These are phyloP conservation scores for Botrytis aclada DNA, from an alignment of 2,329 filamentous ascomycete species.

Conservation along the genomic window DNA sequence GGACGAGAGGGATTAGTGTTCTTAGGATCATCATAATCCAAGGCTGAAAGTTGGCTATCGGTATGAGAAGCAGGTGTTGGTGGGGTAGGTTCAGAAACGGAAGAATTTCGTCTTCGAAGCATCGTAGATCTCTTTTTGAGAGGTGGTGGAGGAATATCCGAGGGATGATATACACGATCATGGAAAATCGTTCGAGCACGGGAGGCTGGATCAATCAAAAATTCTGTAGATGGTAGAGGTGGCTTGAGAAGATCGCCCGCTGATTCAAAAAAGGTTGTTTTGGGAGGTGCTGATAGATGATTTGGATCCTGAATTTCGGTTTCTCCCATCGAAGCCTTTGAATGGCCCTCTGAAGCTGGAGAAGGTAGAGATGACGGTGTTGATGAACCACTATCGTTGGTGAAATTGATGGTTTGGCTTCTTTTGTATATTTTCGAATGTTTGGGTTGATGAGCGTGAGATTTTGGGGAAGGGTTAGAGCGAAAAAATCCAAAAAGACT, in stretches of 20 bases:
- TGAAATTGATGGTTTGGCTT: slow-evolving; percentile 67
- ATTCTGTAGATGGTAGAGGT: slow-evolving; percentile 76
- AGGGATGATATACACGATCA: slow-evolving; percentile 89
- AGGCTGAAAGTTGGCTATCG: slow-evolving; percentile 44
- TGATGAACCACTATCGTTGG: slow-evolving; percentile 38
- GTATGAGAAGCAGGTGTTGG: slow-evolving; percentile 39
- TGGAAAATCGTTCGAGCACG: slow-evolving; percentile 92
- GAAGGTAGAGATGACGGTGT: slow-evolving; percentile 18
- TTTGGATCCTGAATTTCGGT: slow-evolving; percentile 44
- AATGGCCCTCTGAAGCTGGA: slow-evolving; percentile 31
- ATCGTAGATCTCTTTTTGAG: slow-evolving; percentile 51
- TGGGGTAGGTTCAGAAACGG: slow-evolving; percentile 3
- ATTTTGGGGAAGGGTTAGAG: slow-evolving; percentile 50
- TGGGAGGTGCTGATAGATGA: slow-evolving; percentile 68
- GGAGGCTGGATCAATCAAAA: slow-evolving; percentile 76
- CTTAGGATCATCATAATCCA: slow-evolving; percentile 52
- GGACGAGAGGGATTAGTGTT: slow-evolving; percentile 48
- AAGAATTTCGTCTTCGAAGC: slow-evolving; percentile 27
- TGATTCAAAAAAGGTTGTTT: slow-evolving; percentile 91
- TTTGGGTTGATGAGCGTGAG: slow-evolving; percentile 53
- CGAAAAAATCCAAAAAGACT: slow-evolving; percentile 70
- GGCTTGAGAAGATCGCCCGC: slow-evolving; percentile 91
- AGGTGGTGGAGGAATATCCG: slow-evolving; percentile 84
- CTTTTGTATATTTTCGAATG: slow-evolving; percentile 70
- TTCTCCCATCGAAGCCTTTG: slow-evolving; percentile 36